These are phyloP conservation scores for Candida oleophila DNA, from an alignment of 805 yeast genomes.

Conservation along the genomic window DNA sequence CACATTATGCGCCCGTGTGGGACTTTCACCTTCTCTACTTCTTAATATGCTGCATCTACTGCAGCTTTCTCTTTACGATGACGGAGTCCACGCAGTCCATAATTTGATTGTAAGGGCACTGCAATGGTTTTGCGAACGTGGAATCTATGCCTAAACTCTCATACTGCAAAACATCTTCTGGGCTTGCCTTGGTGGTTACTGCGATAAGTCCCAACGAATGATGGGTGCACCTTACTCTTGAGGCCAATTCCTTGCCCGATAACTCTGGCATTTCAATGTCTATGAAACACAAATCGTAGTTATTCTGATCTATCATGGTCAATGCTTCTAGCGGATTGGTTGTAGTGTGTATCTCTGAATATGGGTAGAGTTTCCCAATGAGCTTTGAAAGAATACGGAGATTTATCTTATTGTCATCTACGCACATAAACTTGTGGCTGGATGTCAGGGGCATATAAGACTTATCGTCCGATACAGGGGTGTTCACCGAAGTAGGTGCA, in stretches of 20 bases:
- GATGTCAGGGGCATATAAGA: constrained; percentile 4
- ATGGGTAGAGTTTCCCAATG: constrained; percentile 33
- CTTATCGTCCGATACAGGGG: constrained; percentile 5
- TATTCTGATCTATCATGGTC: constrained; percentile 17
- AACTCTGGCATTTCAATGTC: constrained; percentile 48
- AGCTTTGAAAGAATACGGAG: constrained; percentile 34
- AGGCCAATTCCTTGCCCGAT: constrained; percentile 39
- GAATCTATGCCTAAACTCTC: constrained; percentile 37
- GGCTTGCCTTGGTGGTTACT: constrained; percentile 34
- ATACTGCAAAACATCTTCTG: constrained; percentile 29
- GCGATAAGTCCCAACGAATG: constrained; percentile 30
- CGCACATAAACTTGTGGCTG: constrained; percentile 24
- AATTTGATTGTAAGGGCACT: constrained; percentile 12
- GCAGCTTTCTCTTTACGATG: constrained; percentile 3
- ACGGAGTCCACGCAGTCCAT: constrained; percentile 10
- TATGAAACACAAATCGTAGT: constrained; percentile 34
- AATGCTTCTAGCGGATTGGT: constrained; percentile 30
- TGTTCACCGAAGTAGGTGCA: constrained; percentile 3
- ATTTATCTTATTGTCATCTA: constrained; percentile 44
- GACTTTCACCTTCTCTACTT: background rate
- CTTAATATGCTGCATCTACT: background rate
- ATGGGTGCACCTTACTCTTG: constrained; percentile 12
- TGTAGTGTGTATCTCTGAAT: constrained; percentile 16
- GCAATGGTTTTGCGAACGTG: constrained; percentile 42
- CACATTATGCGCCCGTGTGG: background rate